Percentiles rank a stretch among this genome's conserved stretches.
Conservation (phyloP, 2,329 filamentous ascomycete genomes). For the Clarireedia sp. region DNA sequence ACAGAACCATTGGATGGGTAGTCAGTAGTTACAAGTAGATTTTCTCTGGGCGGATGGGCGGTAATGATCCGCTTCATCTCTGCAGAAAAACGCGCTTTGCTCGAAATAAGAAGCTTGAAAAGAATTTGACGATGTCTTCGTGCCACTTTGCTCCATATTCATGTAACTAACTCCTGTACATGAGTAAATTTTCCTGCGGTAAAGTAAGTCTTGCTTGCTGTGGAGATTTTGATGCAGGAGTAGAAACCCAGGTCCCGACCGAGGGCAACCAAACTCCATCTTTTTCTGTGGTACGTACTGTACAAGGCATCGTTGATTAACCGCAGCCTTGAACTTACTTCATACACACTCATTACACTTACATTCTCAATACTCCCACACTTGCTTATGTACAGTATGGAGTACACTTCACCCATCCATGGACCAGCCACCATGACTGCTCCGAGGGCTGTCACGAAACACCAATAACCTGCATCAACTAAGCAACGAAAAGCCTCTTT, state of each 20-base stretch:
- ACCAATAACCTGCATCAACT: slow-evolving; percentile 3
- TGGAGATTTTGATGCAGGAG: no score
- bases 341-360: no score
- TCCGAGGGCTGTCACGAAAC: background rate
- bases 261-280: no score
- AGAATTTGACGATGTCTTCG: background rate
- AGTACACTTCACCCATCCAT: background rate
- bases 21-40: no score
- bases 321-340: no score
- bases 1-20: no score
- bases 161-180: no score
- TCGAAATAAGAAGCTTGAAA: background rate
- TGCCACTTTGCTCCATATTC: background rate
- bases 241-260: no score
- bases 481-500: background rate
- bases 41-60: background rate
- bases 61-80: background rate
- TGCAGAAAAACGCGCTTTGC: background rate
- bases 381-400: background rate
- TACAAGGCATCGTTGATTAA: no score
- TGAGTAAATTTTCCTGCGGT: no score
- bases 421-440: background rate
- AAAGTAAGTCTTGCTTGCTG: no score
- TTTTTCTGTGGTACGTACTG: no score
- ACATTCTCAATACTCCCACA: background rate